Conservation (phyloP, 2,329 filamentous ascomycete species). For the Diaporthe helianthi region DNA sequence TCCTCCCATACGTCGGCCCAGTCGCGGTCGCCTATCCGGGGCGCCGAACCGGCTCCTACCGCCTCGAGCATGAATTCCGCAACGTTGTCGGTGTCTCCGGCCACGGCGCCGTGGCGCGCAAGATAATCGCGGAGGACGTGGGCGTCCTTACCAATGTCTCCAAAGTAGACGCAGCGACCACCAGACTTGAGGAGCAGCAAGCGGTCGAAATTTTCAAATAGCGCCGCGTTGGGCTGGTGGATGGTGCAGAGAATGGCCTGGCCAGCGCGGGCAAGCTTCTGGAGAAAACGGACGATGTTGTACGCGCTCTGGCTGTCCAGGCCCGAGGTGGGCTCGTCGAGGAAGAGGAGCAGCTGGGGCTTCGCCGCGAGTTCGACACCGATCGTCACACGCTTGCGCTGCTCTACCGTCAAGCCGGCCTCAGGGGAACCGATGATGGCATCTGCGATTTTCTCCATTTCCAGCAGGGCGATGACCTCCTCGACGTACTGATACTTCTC, state of each 20-base stretch:
- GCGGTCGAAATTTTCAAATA: slow-evolving; percentile 89
- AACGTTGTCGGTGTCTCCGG: slow-evolving; percentile 62
- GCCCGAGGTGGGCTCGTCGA: slow-evolving; percentile 81
- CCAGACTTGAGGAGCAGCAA: slow-evolving; percentile 80
- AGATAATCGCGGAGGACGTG: slow-evolving; percentile 71
- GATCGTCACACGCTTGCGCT: slow-evolving; percentile 82
- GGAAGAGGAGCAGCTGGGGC: slow-evolving; percentile 76
- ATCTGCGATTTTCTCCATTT: slow-evolving; percentile 66
- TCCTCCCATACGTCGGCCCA: slow-evolving; percentile 83
- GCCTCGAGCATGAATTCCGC: slow-evolving; percentile 88
- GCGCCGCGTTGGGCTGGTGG: slow-evolving; percentile 84
- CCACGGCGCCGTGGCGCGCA: slow-evolving; percentile 65
- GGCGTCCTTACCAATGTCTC: slow-evolving; percentile 81
- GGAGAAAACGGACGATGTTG: slow-evolving; percentile 80
- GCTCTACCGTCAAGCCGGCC: slow-evolving; percentile 73
- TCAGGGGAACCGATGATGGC: slow-evolving; percentile 66
- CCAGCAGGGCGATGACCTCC: slow-evolving; percentile 61
- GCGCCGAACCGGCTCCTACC: slow-evolving; percentile 76
- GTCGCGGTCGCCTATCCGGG: slow-evolving; percentile 76
- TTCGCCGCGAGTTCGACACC: slow-evolving; percentile 89
- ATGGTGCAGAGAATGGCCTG: slow-evolving; percentile 92
- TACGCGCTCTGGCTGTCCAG: slow-evolving; percentile 76
- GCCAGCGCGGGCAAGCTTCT: slow-evolving; percentile 77
- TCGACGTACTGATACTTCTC: slow-evolving; percentile 68
- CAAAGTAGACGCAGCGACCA: slow-evolving; percentile 85